Evolutionary conservation across 305 asterid species (phyloP), one percentile per base, ranked within the genome.

Genomic region (Fraxinus nigra): DNA sequence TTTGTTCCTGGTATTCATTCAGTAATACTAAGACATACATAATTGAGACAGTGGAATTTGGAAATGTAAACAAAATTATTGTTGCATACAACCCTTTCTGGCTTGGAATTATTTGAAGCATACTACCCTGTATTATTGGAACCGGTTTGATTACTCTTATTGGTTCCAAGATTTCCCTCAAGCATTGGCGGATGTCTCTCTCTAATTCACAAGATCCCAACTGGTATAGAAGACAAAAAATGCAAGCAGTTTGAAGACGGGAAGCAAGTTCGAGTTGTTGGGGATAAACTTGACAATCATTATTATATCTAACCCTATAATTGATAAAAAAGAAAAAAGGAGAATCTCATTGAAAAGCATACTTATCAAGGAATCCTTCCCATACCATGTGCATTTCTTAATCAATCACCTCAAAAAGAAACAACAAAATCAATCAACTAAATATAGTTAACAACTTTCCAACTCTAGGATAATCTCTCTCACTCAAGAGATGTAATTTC

Each of bases 211-310:
- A 3, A 2, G 54, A 43, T 10, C 16, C 54, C 54, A 43, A 43
- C 54, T 43, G 4, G 16, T 43, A 43, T 1, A 16, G 6, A 9
- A 9, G 8, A 0, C 48, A 9, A 22, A 8, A 22, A 22, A 63
- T 0, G 8, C 13, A 63, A 63, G 32, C 10, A 86, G 88, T 77
- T 84, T 81, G 92, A 83, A 83, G 83, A 89, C 77, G 83, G 89
- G 92, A 86, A 87, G 70, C 92, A 89, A 22, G 85, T 78, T 72
- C 30, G 14, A 65, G 75, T 61, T 87, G 90, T 83, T 89, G 51
- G 90, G 90, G 78, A 86, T 86, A 84, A 87, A 87, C 84, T 80
- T 87, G 85, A 84, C 87, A 40, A 82, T 33, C 83, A 87, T 74
- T 85, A 16, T 33, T 22, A 78, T 72, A 82, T 28, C 26, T 38